These are phyloP conservation scores for Pseudozyma sp. DNA, from an alignment of 1,284 basidiomycete genomes.

Conservation along the genomic window DNA sequence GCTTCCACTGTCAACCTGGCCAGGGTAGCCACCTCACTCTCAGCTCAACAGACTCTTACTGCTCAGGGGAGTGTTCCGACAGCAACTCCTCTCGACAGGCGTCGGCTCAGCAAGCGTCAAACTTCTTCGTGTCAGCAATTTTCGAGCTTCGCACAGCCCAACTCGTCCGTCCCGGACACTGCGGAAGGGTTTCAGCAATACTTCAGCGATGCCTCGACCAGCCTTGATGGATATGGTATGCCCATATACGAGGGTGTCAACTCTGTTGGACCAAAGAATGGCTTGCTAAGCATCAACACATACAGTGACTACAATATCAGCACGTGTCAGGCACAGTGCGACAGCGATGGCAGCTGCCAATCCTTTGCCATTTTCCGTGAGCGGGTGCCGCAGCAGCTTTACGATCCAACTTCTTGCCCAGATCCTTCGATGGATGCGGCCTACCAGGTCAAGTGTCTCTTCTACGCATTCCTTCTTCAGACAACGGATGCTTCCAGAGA, in stretches of 20 bases:
- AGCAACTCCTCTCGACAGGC: background rate
- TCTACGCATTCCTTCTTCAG: conserved; percentile 2
- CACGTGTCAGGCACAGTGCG: background rate
- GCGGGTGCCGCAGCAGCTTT: background rate
- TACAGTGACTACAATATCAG: conserved; percentile 1
- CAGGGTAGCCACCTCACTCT: background rate
- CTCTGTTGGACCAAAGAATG: conserved; percentile 10
- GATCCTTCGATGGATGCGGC: background rate
- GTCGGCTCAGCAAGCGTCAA: background rate
- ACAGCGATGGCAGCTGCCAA: background rate
- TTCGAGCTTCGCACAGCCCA: background rate
- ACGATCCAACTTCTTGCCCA: background rate
- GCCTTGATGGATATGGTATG: background rate
- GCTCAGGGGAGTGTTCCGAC: background rate
- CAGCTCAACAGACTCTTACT: background rate
- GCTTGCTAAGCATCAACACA: conserved; percentile 1
- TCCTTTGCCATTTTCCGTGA: conserved; percentile 8
- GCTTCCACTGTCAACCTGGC: background rate
- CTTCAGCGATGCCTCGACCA: background rate
- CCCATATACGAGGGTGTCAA: background rate
- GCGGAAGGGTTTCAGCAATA: background rate
- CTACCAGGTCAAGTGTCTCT: conserved; percentile 6
- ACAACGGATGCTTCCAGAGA: conserved; percentile 1
- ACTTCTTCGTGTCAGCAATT: background rate
- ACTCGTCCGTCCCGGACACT: background rate